A percentile compares a stretch with the other conserved stretches of the same genome.
phyloP scores from a whole-genome alignment of 805 yeast genomes.

The Schwanniomyces occidentalis region DNA sequence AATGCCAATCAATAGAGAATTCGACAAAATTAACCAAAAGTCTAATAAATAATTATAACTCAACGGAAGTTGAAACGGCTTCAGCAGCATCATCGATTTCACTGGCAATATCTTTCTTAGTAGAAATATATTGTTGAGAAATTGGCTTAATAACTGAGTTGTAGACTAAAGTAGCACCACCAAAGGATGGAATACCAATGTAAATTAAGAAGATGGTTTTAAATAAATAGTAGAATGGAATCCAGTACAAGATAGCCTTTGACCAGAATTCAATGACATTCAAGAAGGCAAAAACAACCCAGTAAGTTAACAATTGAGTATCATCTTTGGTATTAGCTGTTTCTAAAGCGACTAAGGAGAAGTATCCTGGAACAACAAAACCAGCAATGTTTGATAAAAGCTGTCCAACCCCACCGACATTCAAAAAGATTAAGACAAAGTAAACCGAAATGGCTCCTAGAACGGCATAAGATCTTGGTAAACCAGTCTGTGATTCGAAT shows the following conservation, averaged over 20 bases:
- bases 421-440: slow-evolving; percentile 77
- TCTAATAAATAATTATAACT: slow-evolving; percentile 9
- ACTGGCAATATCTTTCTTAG: slow-evolving; percentile 30
- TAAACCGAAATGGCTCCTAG: slow-evolving; percentile 65
- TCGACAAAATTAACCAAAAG: not conserved
- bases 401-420: slow-evolving; percentile 94
- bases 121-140: slow-evolving; percentile 40
- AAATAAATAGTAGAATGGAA: slow-evolving; percentile 94
- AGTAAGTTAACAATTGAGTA: slow-evolving; percentile 85
- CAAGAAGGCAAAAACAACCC: slow-evolving; percentile 97
- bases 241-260: slow-evolving; percentile 86
- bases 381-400: slow-evolving; percentile 91
- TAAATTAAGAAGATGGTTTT: slow-evolving; percentile 86
- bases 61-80: slow-evolving; percentile 35
- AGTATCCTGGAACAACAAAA: slow-evolving; percentile 86
- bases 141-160: slow-evolving; percentile 65
- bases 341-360: slow-evolving; percentile 80
- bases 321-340: slow-evolving; percentile 73
- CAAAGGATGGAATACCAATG: slow-evolving; percentile 82
- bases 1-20: no score
- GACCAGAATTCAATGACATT: slow-evolving; percentile 96
- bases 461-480: slow-evolving; percentile 85
- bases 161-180: slow-evolving; percentile 83
- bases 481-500: slow-evolving; percentile 45
- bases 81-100: slow-evolving; percentile 51